These are phyloP conservation scores for Ganoderma sinense DNA, from an alignment of 1,284 basidiomycete genomes.

Conservation along the genomic window DNA sequence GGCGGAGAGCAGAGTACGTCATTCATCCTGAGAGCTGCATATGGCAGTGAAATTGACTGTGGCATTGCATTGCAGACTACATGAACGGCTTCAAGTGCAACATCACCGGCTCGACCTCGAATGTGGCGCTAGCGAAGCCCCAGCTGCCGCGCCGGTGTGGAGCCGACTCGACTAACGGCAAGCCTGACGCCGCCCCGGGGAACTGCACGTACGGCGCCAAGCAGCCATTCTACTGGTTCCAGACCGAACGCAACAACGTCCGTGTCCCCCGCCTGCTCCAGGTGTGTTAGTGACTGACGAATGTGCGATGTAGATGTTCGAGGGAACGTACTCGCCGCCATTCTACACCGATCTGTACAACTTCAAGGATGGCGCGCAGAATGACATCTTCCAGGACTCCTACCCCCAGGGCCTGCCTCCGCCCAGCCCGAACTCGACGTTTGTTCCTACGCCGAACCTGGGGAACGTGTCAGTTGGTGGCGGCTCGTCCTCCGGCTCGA, in stretches of 20 bases:
- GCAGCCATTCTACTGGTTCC: slow-evolving; percentile 72
- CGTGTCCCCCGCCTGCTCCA: not conserved
- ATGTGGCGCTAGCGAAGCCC: slow-evolving; percentile 56
- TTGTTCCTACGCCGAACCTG: slow-evolving; percentile 29
- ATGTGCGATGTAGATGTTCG: slow-evolving; percentile 52
- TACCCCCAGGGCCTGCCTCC: slow-evolving; percentile 31
- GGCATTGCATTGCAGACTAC: slow-evolving; percentile 52
- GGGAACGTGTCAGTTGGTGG: slow-evolving; percentile 4
- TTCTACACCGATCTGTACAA: slow-evolving; percentile 67
- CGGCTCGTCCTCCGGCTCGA: not conserved
- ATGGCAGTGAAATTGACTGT: not conserved
- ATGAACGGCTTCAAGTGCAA: slow-evolving; percentile 82
- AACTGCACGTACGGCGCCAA: slow-evolving; percentile 78
- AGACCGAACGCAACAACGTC: slow-evolving; percentile 65
- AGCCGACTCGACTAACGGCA: slow-evolving; percentile 50
- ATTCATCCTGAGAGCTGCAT: not conserved
- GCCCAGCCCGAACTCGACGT: slow-evolving; percentile 29
- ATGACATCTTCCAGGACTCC: slow-evolving; percentile 65
- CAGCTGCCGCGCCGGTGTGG: slow-evolving; percentile 64
- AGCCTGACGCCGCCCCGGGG: slow-evolving; percentile 50
- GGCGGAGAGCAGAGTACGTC: slow-evolving; percentile 56
- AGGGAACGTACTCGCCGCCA: slow-evolving; percentile 59
- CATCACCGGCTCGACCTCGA: slow-evolving; percentile 63
- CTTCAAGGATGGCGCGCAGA: slow-evolving; percentile 64
- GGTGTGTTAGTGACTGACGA: not conserved